These are phyloP conservation scores for Apiosordaria backusii DNA, from an alignment of 495 filamentous ascomycete species.

Conservation along the genomic window DNA sequence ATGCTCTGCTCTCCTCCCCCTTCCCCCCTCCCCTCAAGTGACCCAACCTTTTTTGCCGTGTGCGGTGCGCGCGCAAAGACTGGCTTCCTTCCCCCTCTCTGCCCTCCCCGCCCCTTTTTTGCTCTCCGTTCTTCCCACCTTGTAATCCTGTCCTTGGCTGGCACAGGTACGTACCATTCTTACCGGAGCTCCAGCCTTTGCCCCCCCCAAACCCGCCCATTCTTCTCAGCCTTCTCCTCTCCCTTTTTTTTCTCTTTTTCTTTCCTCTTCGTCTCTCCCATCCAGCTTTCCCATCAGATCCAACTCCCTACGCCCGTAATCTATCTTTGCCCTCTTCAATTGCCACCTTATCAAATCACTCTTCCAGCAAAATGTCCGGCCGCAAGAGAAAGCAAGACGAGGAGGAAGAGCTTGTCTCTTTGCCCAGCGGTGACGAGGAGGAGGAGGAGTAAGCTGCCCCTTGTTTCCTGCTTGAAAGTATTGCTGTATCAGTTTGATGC, in stretches of 20 bases:
- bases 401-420: slow-evolving; percentile 52
- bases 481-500: slow-evolving; percentile 14
- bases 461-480: slow-evolving; percentile 1
- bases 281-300: slow-evolving; percentile 19
- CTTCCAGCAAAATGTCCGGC: slow-evolving; percentile 37
- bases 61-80: background rate
- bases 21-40: slow-evolving; percentile 8
- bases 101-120: slow-evolving; percentile 18
- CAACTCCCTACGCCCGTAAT: slow-evolving; percentile 19
- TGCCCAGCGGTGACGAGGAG: slow-evolving; percentile 46
- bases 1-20: slow-evolving; percentile 9
- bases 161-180: slow-evolving; percentile 33
- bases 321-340: slow-evolving; percentile 9
- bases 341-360: slow-evolving; percentile 18
- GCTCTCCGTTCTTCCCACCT: slow-evolving; percentile 28
- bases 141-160: slow-evolving; percentile 23
- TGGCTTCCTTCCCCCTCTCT: slow-evolving; percentile 23
- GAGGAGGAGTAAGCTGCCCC: slow-evolving; percentile 49
- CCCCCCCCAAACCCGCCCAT: slow-evolving; percentile 32
- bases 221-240: slow-evolving; percentile 35
- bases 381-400: slow-evolving; percentile 50
- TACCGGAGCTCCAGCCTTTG: slow-evolving; percentile 30
- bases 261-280: too few relatives aligned
- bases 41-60: too few relatives aligned
- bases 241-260: slow-evolving; percentile 22